These are phyloP conservation scores for Coemansia sp. DNA, from an alignment of 192 early-diverging fungal genomes.

Conservation along the genomic window DNA sequence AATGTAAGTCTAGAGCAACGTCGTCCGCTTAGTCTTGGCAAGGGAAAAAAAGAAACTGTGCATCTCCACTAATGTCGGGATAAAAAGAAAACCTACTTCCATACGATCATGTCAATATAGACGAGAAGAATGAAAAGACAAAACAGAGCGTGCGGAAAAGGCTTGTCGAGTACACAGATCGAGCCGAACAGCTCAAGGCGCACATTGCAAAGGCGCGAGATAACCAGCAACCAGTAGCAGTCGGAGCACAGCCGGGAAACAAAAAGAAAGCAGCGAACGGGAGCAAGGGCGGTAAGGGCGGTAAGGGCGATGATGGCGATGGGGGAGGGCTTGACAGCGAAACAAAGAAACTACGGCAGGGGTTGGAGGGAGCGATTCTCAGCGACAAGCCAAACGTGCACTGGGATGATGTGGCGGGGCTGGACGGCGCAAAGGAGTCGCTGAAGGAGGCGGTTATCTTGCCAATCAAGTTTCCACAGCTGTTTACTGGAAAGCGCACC, in stretches of 20 bases:
- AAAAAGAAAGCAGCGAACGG: conserved; percentile 53
- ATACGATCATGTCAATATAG: conserved; percentile 3
- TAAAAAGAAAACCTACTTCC: not conserved
- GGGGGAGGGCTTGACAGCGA: conserved; percentile 76
- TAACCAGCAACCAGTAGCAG: conserved; percentile 64
- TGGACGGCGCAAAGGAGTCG: conserved; percentile 94
- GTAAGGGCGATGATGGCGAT: conserved; percentile 19
- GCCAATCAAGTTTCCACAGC: conserved; percentile 95
- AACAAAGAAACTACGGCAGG: conserved; percentile 74
- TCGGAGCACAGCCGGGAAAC: conserved; percentile 25
- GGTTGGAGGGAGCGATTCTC: conserved; percentile 79
- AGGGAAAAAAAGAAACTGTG: too few relatives aligned
- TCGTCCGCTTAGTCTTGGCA: too few relatives aligned
- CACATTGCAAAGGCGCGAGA: conserved; percentile 75
- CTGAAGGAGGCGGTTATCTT: conserved; percentile 98
- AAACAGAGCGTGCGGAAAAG: conserved; percentile 86
- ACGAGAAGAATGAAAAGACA: conserved; percentile 92
- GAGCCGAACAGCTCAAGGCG: conserved; percentile 94
- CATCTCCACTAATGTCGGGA: too few relatives aligned
- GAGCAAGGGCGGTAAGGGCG: conserved; percentile 12
- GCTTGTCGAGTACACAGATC: conserved; percentile 89
- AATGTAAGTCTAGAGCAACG: conserved; percentile 57
- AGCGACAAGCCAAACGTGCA: conserved; percentile 95
- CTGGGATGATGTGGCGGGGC: conserved; percentile 96
- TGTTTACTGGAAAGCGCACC: conserved; percentile 93